Base-by-base conservation (phyloP, 164 flowering plant species). In the Hamamelis virginiana region DNA sequence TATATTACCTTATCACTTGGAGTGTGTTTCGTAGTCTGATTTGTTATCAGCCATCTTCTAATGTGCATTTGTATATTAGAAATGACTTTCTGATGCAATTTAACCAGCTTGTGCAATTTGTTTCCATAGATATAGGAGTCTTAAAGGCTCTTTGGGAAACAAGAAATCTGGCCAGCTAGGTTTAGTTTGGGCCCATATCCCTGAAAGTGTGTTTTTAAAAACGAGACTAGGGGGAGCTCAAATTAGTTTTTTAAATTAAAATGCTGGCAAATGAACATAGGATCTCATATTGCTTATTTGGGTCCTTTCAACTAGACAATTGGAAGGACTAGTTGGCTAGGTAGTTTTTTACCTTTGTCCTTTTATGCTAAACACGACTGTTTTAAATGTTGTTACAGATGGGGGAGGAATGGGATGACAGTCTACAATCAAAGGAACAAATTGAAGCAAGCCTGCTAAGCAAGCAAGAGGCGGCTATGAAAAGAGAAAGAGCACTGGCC, bases 401-500 rank as follows among this genome's bases (percentile, higher is more conserved):
- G 77, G 90, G 84, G 48, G 94, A 89, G 43, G 89, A 85, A 38
- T 95, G 98, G 98, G 89, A 95, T 82, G 93, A 86, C 71, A 91
- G 97, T 67, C 28, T 78, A 10, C 97, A 84, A 67, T 89, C 97
- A 18, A 91, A 87, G 77, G 96, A 92, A 73, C 85, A 90, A 72
- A 63, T 87, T 75, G 97, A 95, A 76, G 88, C 97, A 47, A 86
- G 62, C 44, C 78, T 91, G 33, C 72, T 79, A 15, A 73, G 67
- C 81, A 92, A 85, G 76, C 83, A 86, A 46, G 98, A 88, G 67
- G 98, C 98, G 47, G 80, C 94, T 8, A 80, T 87, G 76, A 85
- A 91, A 78, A 86, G 97, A 75, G 98, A 95, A 73, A 82, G 97
- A 61, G 91, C 97, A 9, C 63, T 95, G 74, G 97, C 98, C 65